Evolutionary conservation across 2,329 filamentous ascomycete genomes (phyloP), one percentile per base, ranked within the genome.

Genomic region (Claviceps cyperi): DNA sequence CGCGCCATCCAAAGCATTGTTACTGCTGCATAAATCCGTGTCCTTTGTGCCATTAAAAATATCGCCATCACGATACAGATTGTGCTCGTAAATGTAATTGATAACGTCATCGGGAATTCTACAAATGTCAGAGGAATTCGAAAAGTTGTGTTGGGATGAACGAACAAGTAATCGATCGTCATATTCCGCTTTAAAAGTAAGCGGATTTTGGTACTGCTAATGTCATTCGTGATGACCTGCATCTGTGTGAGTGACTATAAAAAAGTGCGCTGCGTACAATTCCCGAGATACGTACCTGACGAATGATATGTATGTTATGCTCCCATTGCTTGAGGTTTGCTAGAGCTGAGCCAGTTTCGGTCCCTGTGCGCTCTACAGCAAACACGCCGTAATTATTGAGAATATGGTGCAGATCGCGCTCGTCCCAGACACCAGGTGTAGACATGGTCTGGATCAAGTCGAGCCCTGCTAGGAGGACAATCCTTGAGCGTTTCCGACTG

Each of bases 321-420:
- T 87, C 83, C 78, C 84, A 96, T 53, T 81, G 78, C 62, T 88
- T 83, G 45, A 95, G 72, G 43, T 80, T 83, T n/a, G 84, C 81
- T 44, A 95, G 74, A 2, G 90, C 89, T 61, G 94, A 86, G 54
- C 94, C 86, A 47, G 94, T 84, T 60, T 94, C 87, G 21, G 88
- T 94, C 43, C 89, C 90, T 40, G 81, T 83, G 53, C 91, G 80
- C 72, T 96, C 86, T n/a, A 94, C 77, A 52, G 91, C 85, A 63
- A 94, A 89, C 32, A 84, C 81, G 43, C 87, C 87, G 61, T 85
- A 95, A 62, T 83, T 78, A 46, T 86, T 81, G 19, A 96, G 72
- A 52, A 96, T 96, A 58, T 94, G 86, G 58, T 92, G 84, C 50
- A 96, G 71, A 75, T 96, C 91, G 54, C 83, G 77, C 45, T 81